Base-by-base conservation (phyloP, 2,329 filamentous ascomycete species). In the Nigrospora oryzae region DNA sequence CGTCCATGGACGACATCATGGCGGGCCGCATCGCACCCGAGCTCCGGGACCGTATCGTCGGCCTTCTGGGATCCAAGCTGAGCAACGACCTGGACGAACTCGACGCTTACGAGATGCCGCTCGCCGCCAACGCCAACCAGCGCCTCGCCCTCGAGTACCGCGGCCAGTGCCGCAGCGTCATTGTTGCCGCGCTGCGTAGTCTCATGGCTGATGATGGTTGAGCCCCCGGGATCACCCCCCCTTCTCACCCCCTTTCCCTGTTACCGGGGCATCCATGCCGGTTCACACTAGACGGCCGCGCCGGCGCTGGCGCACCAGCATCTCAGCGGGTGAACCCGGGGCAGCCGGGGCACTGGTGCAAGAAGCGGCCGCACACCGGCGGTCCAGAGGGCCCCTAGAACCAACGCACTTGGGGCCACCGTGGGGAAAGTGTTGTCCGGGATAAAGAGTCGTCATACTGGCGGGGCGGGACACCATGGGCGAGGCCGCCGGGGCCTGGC, bases 61-160 rank as follows among this genome's bases (percentile, higher is more conserved):
- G 61, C 37, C 48, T 59, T 1, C 47, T 71, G n/a, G 55, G 62
- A 2, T 56, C 57, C 5, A 71, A 71, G 49, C 47, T 69, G 42
- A 56, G 53, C 23, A 54, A 56, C 16, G 69, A 71, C 43, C 56
- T 81, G 13, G 63, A 68, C 28, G 68, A 71, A 49, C 67, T 69
- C 3, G 73, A 75, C 44, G 58, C 64, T 7, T 63, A 65, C 3
- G 69, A 68, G 28, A 57, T 56, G 2, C 65, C 62, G 3, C 66
- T 65, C 1, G 63, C 63, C 13, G 57, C 59, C 4, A 74, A 69
- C 36, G 51, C 49, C 11, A 74, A 74, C 42, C 74, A 78, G 59
- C 52, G 56, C 38, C 55, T 79, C 36, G 75, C 71, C 13, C 39
- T 69, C 15, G 58, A 64, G n/a, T 79, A 80, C 51, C 61, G 75